These are phyloP conservation scores for Aegle marmelos DNA, from an alignment of 345 rosid genomes.

Conservation along the genomic window DNA sequence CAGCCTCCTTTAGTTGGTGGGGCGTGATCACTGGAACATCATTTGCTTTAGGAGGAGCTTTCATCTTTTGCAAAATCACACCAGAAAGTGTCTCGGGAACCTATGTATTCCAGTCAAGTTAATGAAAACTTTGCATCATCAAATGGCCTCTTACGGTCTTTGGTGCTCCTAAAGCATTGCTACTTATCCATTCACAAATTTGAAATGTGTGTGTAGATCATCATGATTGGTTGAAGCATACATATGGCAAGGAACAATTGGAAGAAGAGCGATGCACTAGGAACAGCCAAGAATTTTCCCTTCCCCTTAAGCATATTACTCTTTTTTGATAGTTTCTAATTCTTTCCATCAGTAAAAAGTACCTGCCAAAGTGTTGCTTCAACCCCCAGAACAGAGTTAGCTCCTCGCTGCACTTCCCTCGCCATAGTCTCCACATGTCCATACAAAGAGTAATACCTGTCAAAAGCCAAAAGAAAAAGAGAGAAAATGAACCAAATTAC, in stretches of 20 bases:
- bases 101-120: slow-evolving; percentile 28
- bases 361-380: slow-evolving; percentile 98
- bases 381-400: slow-evolving; percentile 63
- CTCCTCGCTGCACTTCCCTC: slow-evolving; percentile 75
- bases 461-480: neutral
- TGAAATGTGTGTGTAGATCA: no score
- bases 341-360: neutral
- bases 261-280: no score
- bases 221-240: no score
- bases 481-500: neutral
- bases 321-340: neutral
- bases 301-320: neutral
- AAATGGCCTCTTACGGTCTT: neutral
- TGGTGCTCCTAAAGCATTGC: no score
- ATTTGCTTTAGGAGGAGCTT: slow-evolving; percentile 65
- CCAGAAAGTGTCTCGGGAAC: slow-evolving; percentile 73
- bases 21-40: slow-evolving; percentile 76
- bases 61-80: slow-evolving; percentile 66
- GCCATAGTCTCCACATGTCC: slow-evolving; percentile 96
- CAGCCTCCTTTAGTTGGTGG: slow-evolving; percentile 80
- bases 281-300: no score
- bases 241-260: no score
- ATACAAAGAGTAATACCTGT: slow-evolving; percentile 70
- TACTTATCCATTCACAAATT: no score
- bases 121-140: neutral